These are phyloP conservation scores for Nannizzia gypsea DNA, from an alignment of 2,329 filamentous ascomycete genomes.

Conservation along the genomic window DNA sequence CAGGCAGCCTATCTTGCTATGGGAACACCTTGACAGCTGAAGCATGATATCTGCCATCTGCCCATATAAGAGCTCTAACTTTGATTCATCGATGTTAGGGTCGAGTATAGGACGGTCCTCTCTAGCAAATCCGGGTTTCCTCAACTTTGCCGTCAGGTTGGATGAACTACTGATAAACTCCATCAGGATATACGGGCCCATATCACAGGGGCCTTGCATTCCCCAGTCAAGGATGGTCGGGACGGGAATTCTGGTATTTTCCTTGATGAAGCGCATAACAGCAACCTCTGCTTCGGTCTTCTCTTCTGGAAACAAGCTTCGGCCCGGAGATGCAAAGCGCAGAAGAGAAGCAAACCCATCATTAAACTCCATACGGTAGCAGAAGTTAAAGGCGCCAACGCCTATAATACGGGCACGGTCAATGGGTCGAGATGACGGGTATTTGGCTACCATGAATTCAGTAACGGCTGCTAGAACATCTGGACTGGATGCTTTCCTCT, in stretches of 20 bases:
- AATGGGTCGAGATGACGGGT: background rate
- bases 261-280: constrained; percentile 13
- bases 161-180: constrained; percentile 20
- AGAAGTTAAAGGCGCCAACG: constrained; percentile 18
- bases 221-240: constrained; percentile 16
- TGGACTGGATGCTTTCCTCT: background rate
- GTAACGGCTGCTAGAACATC: background rate
- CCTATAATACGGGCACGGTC: constrained; percentile 2
- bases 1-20: constrained; percentile 33
- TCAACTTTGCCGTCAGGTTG: constrained; percentile 18
- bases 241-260: constrained; percentile 15
- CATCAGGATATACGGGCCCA: constrained; percentile 29
- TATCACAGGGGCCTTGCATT: constrained; percentile 13
- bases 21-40: constrained; percentile 25
- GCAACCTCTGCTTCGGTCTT: constrained; percentile 16
- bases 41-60: constrained; percentile 34
- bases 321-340: constrained; percentile 16
- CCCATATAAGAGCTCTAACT: constrained; percentile 27
- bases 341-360: constrained; percentile 13
- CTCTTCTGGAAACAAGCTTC: constrained; percentile 18
- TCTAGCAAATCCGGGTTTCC: constrained; percentile 16
- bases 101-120: constrained; percentile 24
- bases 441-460: background rate
- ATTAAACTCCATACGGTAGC: constrained; percentile 16
- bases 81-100: constrained; percentile 24